These are phyloP conservation scores for Verticillium longisporum DNA, from an alignment of 2,329 filamentous ascomycete species.

Conservation along the genomic window DNA sequence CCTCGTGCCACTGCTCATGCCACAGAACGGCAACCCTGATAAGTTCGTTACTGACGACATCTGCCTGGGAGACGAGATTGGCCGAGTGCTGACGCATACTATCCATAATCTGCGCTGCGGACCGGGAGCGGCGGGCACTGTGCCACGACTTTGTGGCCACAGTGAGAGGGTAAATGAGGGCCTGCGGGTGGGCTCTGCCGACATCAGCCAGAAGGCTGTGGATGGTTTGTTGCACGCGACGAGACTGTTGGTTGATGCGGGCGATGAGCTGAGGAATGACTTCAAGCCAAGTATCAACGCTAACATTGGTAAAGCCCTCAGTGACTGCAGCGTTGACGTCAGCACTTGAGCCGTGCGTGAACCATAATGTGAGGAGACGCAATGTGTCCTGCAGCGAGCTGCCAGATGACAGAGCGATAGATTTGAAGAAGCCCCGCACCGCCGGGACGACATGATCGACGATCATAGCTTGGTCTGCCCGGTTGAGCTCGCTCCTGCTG, in stretches of 20 bases:
- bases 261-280: conserved; percentile 97
- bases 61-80: conserved; percentile 87
- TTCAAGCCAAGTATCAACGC: conserved; percentile 96
- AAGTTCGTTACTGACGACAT: conserved; percentile 90
- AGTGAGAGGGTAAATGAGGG: conserved; percentile 91
- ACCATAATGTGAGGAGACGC: conserved; percentile 89
- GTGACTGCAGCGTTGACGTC: conserved; percentile 86
- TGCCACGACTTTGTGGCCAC: conserved; percentile 95
- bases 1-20: conserved; percentile 99
- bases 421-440: conserved; percentile 94
- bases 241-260: conserved; percentile 92
- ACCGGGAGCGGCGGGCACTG: conserved; percentile 74
- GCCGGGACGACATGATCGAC: conserved; percentile 90
- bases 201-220: conserved; percentile 90
- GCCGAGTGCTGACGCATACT: conserved; percentile 95
- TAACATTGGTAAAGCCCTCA: conserved; percentile 86
- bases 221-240: conserved; percentile 79
- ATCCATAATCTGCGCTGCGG: conserved; percentile 92
- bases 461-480: conserved; percentile 59
- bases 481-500: conserved; percentile 28
- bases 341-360: conserved; percentile 79
- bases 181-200: conserved; percentile 89
- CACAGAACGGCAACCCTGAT: conserved; percentile 95
- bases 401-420: conserved; percentile 82
- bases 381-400: conserved; percentile 96